These are phyloP conservation scores for Emergomyces pasteurianus DNA, from an alignment of 2,329 filamentous ascomycete genomes.

Conservation along the genomic window DNA sequence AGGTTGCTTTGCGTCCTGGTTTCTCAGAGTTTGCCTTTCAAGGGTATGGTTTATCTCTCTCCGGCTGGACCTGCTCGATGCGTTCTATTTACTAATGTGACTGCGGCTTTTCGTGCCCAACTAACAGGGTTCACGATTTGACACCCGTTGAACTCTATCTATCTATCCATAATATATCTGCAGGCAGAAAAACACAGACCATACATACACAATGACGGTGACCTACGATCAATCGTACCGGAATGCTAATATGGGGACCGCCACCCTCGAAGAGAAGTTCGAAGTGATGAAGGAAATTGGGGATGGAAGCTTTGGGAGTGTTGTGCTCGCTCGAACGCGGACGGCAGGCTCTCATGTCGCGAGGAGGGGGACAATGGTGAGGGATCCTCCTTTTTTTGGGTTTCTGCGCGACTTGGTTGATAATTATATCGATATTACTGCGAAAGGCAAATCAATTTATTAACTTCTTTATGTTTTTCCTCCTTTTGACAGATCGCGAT, in stretches of 20 bases:
- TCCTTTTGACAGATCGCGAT: conserved; percentile 64
- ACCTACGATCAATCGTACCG: conserved; percentile 61
- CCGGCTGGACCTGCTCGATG: not conserved
- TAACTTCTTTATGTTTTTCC: not conserved
- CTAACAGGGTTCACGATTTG: not conserved
- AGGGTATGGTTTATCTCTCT: not conserved
- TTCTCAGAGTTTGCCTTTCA: not conserved
- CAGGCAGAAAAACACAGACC: conserved; percentile 24
- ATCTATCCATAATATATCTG: conserved; percentile 20
- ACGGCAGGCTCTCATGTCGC: conserved; percentile 81
- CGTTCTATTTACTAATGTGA: not conserved
- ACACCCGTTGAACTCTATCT: not conserved
- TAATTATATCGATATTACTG: not conserved
- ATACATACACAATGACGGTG: conserved; percentile 55
- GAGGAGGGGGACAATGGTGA: conserved; percentile 82
- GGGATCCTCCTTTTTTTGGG: conserved; percentile 22
- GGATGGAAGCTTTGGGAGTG: conserved; percentile 96
- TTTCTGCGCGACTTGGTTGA: not conserved
- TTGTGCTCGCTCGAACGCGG: conserved; percentile 80
- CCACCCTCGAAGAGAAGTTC: conserved; percentile 74
- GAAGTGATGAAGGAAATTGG: conserved; percentile 97
- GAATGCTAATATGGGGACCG: conserved; percentile 39
- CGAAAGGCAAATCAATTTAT: not conserved
- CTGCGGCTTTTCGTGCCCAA: not conserved
- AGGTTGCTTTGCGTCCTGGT: not conserved